Evolutionary conservation across 352 stramenopile species (phyloP), one percentile per base, ranked within the genome.

Genomic region (Thraustochytrium sp.): DNA sequence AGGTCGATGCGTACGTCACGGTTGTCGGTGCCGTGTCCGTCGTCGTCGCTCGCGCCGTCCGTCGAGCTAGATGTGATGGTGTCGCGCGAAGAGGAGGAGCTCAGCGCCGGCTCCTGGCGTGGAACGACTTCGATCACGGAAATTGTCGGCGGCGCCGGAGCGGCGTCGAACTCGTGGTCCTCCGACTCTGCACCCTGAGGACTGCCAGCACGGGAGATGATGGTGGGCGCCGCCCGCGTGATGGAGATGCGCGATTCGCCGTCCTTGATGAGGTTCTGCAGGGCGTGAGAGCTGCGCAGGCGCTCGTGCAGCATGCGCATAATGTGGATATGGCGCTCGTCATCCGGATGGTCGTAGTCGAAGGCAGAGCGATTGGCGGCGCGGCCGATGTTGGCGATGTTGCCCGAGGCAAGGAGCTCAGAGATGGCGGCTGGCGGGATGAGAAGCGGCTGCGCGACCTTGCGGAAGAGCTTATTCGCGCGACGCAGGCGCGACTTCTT

Each of bases 291-390:
- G n/a, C n/a, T n/a, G n/a, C n/a, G n/a, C n/a, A n/a, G n/a, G n/a
- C n/a, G n/a, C n/a, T 46, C 59, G 8, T 72, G 21, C 26, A 77
- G n/a, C 2, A 62, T 29, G n/a, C 65, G 65, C 1, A 77, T 16
- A 11, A 77, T 29, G 34, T 77, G 42, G 13, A 29, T 42, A 8
- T 18, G 5, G 53, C 51, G 23, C 68, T 80, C 68, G 42, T 80
- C 68, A n/a, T 80, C 68, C 8, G 68, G 65, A 34, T 65, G 68
- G 38, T 80, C 68, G 46, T 63, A 80, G 34, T 80, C 68, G 34
- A 80, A 80, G 9, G 68, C 68, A 1, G 34, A 55, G 16, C 68
- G 68, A 37, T 80, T 68, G 23, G 34, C 68, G 37, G 34, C 44
- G 23, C 68, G 44, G 9, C 65, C 34, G 16, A 72, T 80, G n/a